A percentile compares a stretch with the other conserved stretches of the same genome.
These are phyloP conservation scores for Leishmania arabica DNA, from an alignment of 208 protist species.

Conservation along the genomic window DNA sequence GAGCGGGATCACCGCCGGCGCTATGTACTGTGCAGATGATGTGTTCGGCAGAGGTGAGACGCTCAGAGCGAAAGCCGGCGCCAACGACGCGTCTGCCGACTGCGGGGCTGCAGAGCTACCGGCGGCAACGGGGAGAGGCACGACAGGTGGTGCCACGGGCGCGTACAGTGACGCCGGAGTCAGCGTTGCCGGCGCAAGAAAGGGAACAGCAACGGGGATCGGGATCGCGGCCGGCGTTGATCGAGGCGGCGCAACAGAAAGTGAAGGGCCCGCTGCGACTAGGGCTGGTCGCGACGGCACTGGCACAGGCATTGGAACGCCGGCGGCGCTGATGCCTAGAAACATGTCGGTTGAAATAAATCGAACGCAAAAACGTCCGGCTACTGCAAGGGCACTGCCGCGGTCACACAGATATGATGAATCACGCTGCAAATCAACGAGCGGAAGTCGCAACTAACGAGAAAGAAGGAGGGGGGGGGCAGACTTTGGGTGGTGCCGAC, in stretches of 20 bases:
- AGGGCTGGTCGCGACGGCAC: slow-evolving; percentile 5
- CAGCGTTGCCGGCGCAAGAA: not conserved
- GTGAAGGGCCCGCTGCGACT: not conserved
- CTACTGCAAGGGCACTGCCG: not conserved
- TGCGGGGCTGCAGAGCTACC: not conserved
- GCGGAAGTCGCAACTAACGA: not conserved
- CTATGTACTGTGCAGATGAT: not conserved
- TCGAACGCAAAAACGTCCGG: not conserved
- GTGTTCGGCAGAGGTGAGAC: not conserved
- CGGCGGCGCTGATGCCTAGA: not conserved
- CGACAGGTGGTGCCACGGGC: not conserved
- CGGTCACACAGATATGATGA: not conserved
- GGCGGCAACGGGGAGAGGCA: not conserved
- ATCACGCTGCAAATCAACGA: not conserved
- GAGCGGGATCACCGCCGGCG: not conserved
- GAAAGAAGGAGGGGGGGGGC: too few species aligned
- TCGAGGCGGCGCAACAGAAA: slow-evolving; percentile 3
- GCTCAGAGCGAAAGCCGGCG: not conserved
- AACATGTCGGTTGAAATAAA: not conserved
- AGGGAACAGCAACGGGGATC: slow-evolving; percentile 8
- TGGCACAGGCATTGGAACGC: slow-evolving; percentile 7
- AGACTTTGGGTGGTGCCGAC: not conserved
- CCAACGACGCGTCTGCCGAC: not conserved
- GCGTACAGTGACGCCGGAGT: not conserved
- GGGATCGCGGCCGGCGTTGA: slow-evolving; percentile 10